Base-by-base conservation (phyloP, 805 yeast species). In the Diddensiella caesifluorescens region DNA sequence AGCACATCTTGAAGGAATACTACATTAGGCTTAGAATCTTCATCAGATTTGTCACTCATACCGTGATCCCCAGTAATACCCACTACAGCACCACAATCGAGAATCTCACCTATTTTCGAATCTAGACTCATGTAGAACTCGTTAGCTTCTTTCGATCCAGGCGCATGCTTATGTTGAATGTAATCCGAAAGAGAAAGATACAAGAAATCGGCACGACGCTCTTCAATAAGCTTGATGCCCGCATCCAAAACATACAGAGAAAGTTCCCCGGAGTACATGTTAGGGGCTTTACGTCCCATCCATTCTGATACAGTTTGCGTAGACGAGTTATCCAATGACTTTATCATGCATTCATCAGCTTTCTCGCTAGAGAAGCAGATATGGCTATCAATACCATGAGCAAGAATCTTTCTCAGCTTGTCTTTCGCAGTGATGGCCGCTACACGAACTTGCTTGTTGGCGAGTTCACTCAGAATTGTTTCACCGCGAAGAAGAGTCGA, bases 51-150 rank as follows among this genome's bases (percentile, higher is more conserved):
- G 23, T 39, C 43, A 13, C 37, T 28, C 43, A 39, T 39, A 5
- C 43, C 43, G 33, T 39, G 43, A 25, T 39, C 43, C 12, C 43
- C 43, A 22, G 43, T 39, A 15, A 39, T 39, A 9, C 43, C 43
- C 12, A 39, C 38, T 3, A 33, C 38, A n/a, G 43, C 38, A 15
- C 37, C 43, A 15, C 12, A 21, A 19, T 22, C 25, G 12, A 39
- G 25, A 16, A 39, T 13, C 27, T 39, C 27, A 7, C 43, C 43
- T 10, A 39, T n/a, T 39, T 28, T 33, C n/a, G 15, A 7, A 19
- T 39, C 43, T 12, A 39, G 26, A n/a, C 25, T 21, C 26, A 21
- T 18, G 19, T 31, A 27, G 25, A 39, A 39, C 10, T 32, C 43
- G 25, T 31, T 39, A 20, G 43, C 29, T 22, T 39, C 43, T 21